A percentile compares a stretch with the other conserved stretches of the same genome.
These are phyloP conservation scores for Streptanthus diversifolius DNA, from an alignment of 345 rosid species.

Conservation along the genomic window DNA sequence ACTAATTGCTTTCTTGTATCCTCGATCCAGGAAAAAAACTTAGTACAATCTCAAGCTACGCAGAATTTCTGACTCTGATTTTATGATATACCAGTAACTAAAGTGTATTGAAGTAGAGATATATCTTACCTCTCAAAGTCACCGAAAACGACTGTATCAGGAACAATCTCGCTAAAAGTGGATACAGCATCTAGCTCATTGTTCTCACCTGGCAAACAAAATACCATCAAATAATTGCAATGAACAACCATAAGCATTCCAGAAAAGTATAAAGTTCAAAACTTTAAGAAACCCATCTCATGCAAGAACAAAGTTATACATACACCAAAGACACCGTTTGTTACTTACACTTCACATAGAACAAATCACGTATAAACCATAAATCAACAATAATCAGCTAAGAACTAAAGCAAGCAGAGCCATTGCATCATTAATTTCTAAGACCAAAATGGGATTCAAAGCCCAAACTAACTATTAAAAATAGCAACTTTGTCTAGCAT, in stretches of 20 bases:
- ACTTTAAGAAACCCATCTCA: background rate
- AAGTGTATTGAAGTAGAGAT: background rate
- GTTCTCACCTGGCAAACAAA: conserved; percentile 38
- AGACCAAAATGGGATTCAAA: background rate
- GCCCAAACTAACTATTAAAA: background rate
- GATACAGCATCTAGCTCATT: conserved; percentile 85
- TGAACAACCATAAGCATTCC: background rate
- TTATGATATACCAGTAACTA: background rate
- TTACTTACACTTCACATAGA: background rate
- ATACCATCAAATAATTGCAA: background rate
- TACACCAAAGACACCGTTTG: conserved; percentile 1
- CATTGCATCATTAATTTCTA: background rate
- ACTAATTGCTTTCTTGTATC: background rate
- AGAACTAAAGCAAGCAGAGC: conserved; percentile 2
- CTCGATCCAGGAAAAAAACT: background rate
- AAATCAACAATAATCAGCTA: background rate
- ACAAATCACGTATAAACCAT: background rate
- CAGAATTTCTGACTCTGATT: background rate
- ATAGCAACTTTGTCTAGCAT: conserved; percentile 4
- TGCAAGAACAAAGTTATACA: background rate
- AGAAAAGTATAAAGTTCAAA: background rate
- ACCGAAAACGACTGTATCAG: conserved; percentile 89
- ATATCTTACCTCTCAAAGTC: conserved; percentile 69
- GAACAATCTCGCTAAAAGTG: conserved; percentile 84
- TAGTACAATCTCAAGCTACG: background rate